phyloP scores from a whole-genome alignment of 2,329 filamentous ascomycete species.

The Teratosphaeriaceae sp. region DNA sequence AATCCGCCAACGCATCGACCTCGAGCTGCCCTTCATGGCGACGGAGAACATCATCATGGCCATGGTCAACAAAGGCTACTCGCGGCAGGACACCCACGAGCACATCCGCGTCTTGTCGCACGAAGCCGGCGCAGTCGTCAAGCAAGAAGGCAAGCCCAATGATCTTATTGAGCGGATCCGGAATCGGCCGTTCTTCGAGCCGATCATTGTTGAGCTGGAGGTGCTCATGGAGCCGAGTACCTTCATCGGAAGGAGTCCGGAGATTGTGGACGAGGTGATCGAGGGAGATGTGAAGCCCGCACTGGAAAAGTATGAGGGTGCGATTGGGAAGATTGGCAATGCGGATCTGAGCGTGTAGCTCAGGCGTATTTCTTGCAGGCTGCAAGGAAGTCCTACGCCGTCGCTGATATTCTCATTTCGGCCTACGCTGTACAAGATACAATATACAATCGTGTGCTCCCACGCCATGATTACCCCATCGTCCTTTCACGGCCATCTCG shows the following conservation, averaged over 20 bases:
- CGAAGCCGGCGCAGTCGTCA: constrained; percentile 64
- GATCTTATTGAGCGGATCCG: constrained; percentile 76
- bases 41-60: constrained; percentile 67
- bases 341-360: constrained; percentile 9
- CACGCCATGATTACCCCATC: too few relatives aligned
- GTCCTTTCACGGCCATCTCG: too few relatives aligned
- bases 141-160: constrained; percentile 67
- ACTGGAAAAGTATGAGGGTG: constrained; percentile 27
- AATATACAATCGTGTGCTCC: too few relatives aligned
- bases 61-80: constrained; percentile 62
- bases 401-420: too few relatives aligned
- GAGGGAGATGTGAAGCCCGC: constrained; percentile 30
- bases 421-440: too few relatives aligned
- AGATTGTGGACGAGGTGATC: constrained; percentile 35
- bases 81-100: constrained; percentile 78
- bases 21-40: constrained; percentile 68
- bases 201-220: constrained; percentile 31
- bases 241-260: constrained; percentile 33
- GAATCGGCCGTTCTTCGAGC: constrained; percentile 63
- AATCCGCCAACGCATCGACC: constrained; percentile 60
- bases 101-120: constrained; percentile 74
- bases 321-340: constrained; percentile 16
- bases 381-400: background rate
- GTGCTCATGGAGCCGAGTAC: constrained; percentile 30
- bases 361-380: background rate